These are phyloP conservation scores for Nepenthes alata DNA, from an alignment of 179 eudicot species.

Conservation along the genomic window DNA sequence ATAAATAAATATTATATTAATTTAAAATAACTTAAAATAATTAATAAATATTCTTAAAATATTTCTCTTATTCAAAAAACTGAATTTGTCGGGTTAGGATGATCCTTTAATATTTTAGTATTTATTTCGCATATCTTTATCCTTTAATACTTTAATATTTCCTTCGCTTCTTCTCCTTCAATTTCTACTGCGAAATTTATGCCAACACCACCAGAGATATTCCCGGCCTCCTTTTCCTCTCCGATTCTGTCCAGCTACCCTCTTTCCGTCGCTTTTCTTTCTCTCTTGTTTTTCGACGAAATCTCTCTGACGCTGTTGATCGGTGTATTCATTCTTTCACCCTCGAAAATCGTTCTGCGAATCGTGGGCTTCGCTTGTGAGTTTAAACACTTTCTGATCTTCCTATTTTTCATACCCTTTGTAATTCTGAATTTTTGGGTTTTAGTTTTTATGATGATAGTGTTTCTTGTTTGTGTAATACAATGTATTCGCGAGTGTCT, in stretches of 20 bases:
- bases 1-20: too few relatives aligned
- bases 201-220: conserved; percentile 15
- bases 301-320: conserved; percentile 2
- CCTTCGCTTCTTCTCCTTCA: conserved; percentile 30
- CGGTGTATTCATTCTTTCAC: conserved; percentile 2
- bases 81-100: too few relatives aligned
- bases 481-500: too few relatives aligned
- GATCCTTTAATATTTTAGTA: not conserved
- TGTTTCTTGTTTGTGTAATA: too few relatives aligned
- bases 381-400: not conserved
- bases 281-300: conserved; percentile 7
- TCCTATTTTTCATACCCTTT: not conserved
- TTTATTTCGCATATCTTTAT: not conserved
- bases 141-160: not conserved
- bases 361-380: not conserved
- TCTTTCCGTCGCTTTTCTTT: not conserved
- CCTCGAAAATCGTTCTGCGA: conserved; percentile 27
- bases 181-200: conserved; percentile 45
- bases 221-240: too few relatives aligned
- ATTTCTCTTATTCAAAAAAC: too few relatives aligned
- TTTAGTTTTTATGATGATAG: too few relatives aligned
- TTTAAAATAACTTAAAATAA: too few relatives aligned
- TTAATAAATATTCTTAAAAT: too few relatives aligned
- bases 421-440: not conserved
- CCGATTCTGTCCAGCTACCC: too few relatives aligned